Evolutionary conservation across 176 grass and related monocot genomes (phyloP).

Genomic region (Triticum turgidum): DNA sequence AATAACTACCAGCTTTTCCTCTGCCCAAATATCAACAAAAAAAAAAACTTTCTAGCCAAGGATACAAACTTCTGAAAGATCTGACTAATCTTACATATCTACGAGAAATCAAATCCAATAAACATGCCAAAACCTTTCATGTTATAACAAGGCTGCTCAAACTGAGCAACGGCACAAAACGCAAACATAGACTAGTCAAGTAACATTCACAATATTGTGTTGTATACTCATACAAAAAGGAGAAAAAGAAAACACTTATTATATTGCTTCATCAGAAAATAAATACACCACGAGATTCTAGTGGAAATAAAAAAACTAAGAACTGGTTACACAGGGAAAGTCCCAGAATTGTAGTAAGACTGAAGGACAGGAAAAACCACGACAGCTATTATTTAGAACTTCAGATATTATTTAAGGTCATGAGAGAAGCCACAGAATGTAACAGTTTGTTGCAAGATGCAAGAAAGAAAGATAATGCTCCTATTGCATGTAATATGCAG

Average conservation of each 20-base stretch:
- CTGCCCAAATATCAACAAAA: neutral
- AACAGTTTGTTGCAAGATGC: neutral
- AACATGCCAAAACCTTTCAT: neutral
- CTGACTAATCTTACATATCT: neutral
- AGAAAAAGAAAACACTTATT: neutral
- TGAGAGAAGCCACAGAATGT: neutral
- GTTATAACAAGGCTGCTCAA: neutral
- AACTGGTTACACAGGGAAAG: neutral
- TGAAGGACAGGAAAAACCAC: neutral
- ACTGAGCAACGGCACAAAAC: neutral
- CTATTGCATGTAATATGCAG: neutral
- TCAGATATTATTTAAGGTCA: neutral
- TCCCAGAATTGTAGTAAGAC: neutral
- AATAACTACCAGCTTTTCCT: neutral
- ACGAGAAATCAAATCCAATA: neutral
- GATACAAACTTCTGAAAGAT: neutral
- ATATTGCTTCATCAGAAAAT: neutral
- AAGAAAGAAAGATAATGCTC: neutral
- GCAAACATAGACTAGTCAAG: neutral
- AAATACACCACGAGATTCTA: neutral
- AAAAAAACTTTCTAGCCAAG: neutral
- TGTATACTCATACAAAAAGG: neutral
- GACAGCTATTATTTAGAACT: neutral
- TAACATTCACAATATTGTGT: neutral
- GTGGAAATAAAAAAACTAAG: neutral